Evolutionary conservation across 2,329 filamentous ascomycete species (phyloP).

Genomic region (Chrysoporthe austroafricana): DNA sequence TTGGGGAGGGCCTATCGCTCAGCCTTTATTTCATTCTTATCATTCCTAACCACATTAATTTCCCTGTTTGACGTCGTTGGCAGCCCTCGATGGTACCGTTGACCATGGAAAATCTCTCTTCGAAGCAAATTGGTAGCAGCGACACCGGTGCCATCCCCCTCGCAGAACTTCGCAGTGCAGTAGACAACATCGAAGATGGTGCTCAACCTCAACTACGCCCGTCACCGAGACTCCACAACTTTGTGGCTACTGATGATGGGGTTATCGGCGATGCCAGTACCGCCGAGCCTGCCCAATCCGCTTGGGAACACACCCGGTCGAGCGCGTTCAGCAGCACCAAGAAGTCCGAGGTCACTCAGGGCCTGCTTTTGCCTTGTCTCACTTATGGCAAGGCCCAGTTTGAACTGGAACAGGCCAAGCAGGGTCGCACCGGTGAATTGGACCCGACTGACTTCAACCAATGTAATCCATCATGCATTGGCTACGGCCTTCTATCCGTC

Average conservation of each 20-base stretch:
- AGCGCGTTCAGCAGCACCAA: conserved; percentile 23
- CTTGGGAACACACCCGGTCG: conserved; percentile 16
- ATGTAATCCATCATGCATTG: conserved; percentile 21
- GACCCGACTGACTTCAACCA: conserved; percentile 6
- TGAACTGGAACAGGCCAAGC: conserved; percentile 21
- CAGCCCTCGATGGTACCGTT: not conserved
- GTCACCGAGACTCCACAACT: conserved; percentile 17
- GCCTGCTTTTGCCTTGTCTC: conserved; percentile 26
- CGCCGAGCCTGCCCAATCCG: not conserved
- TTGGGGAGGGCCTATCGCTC: not conserved
- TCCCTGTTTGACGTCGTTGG: not conserved
- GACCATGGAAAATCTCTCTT: not conserved
- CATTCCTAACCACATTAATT: not conserved
- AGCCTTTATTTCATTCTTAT: not conserved
- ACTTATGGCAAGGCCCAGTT: conserved; percentile 25
- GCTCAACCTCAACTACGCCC: not conserved
- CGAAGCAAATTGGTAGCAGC: conserved; percentile 1
- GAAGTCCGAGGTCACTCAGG: conserved; percentile 21
- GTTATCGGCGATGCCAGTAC: conserved; percentile 6
- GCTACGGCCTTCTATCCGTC: conserved; percentile 20
- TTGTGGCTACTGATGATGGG: conserved; percentile 21
- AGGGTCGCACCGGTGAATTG: conserved; percentile 10
- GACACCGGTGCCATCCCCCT: conserved; percentile 8
- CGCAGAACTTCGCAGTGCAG: not conserved
- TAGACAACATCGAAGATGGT: not conserved